These are phyloP conservation scores for Solanum gracilifrons DNA, from an alignment of 257 asterid species.

Conservation along the genomic window DNA sequence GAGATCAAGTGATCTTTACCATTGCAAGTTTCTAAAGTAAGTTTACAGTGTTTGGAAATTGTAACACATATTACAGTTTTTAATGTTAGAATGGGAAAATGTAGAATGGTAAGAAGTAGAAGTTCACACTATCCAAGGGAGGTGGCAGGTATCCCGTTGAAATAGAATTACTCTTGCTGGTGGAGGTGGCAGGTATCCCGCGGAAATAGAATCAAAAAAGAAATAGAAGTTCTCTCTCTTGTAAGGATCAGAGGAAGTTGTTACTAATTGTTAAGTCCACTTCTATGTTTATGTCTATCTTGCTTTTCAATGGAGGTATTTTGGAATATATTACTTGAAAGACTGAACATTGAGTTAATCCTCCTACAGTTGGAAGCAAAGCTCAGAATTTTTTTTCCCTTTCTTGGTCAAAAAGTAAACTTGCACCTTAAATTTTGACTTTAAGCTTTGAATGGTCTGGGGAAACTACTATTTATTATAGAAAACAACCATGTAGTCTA, in stretches of 20 bases:
- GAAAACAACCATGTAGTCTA: not conserved
- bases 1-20: not conserved
- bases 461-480: not conserved
- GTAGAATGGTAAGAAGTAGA: not conserved
- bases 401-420: not conserved
- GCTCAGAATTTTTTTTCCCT: not conserved
- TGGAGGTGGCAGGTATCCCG: not conserved
- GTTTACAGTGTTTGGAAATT: not conserved
- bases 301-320: not conserved
- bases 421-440: not conserved
- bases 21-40: not conserved
- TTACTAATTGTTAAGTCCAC: not conserved
- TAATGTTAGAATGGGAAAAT: not conserved
- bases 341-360: not conserved
- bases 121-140: not conserved
- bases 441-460: not conserved
- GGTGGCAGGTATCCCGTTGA: not conserved
- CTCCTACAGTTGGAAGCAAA: not conserved
- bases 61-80: not conserved
- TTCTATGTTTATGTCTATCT: not conserved
- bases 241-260: not conserved
- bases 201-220: not conserved
- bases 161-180: not conserved
- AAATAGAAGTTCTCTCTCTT: not conserved
- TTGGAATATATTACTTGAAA: not conserved